phyloP scores from a whole-genome alignment of 371 early-diverging fungal species.

The Haplosporangium sp. region DNA sequence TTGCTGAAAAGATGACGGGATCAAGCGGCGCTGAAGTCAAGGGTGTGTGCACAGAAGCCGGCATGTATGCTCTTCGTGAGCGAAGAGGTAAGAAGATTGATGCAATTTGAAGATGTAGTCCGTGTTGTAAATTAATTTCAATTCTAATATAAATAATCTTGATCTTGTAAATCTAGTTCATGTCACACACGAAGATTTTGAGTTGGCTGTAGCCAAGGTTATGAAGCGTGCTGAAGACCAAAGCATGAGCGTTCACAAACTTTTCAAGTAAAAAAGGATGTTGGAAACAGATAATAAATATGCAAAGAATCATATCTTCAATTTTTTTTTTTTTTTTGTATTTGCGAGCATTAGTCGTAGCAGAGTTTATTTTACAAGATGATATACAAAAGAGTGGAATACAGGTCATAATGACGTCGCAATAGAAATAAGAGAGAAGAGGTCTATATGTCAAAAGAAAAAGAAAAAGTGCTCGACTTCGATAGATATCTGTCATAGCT shows the following conservation, averaged over 20 bases:
- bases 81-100: slow-evolving; percentile 60
- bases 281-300: slow-evolving; percentile 8
- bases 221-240: slow-evolving; percentile 98
- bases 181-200: slow-evolving; percentile 99
- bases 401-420: background rate
- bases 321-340: too few species aligned
- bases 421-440: slow-evolving; percentile 9
- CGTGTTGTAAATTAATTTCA: background rate
- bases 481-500: background rate
- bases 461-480: too few species aligned
- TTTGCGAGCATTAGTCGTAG: background rate
- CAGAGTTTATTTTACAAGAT: slow-evolving; percentile 11
- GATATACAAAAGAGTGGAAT: slow-evolving; percentile 1
- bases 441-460: background rate
- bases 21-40: slow-evolving; percentile 99
- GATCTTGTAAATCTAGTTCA: slow-evolving; percentile 75
- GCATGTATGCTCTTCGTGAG: slow-evolving; percentile 99
- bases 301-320: background rate
- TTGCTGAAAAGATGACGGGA: slow-evolving; percentile 96
- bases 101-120: background rate
- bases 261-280: slow-evolving; percentile 87
- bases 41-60: slow-evolving; percentile 99
- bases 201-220: slow-evolving; percentile 99
- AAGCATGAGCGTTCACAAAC: slow-evolving; percentile 96
- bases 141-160: slow-evolving; percentile 54